Percentiles rank a stretch among this genome's conserved stretches.
phyloP scores from a whole-genome alignment of 768 basidiomycete species.

The Leucosporidium yakuticum region DNA sequence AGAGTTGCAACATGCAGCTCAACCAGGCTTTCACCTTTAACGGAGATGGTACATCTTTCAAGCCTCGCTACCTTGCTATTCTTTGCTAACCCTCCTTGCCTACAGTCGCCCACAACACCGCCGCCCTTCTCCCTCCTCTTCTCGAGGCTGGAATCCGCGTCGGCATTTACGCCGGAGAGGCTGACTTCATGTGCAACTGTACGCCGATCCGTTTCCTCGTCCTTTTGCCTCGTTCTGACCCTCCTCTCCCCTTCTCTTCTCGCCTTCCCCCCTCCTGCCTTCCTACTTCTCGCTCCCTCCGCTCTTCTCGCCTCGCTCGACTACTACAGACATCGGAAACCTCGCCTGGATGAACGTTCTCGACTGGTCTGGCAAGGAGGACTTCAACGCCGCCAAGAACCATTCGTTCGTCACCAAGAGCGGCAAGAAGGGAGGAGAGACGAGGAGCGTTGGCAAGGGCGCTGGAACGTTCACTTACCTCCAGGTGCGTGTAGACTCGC shows the following conservation, averaged over 20 bases:
- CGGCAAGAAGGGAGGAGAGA: conserved; percentile 60
- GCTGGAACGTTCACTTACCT: conserved; percentile 36
- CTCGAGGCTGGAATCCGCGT: conserved; percentile 75
- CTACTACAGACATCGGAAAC: conserved; percentile 51
- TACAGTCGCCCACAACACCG: conserved; percentile 72
- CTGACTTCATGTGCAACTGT: conserved; percentile 82
- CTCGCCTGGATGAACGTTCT: conserved; percentile 66
- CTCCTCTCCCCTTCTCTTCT: not conserved
- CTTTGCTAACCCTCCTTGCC: conserved; percentile 16
- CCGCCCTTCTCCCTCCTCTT: conserved; percentile 68
- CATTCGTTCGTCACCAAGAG: conserved; percentile 55
- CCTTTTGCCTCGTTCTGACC: not conserved
- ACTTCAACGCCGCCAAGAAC: conserved; percentile 54
- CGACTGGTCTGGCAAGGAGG: conserved; percentile 56
- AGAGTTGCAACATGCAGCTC: conserved; percentile 56
- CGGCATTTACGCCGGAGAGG: conserved; percentile 71
- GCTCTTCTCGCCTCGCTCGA: conserved; percentile 41
- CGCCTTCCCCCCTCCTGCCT: not conserved
- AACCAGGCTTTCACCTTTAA: conserved; percentile 39
- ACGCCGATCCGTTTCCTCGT: conserved; percentile 43
- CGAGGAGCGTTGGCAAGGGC: conserved; percentile 62
- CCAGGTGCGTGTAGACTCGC: not conserved
- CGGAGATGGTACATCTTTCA: conserved; percentile 55
- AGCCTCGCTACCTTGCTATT: not conserved
- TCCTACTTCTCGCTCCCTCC: not conserved